Evolutionary conservation across 148 eudicot genomes (phyloP), one percentile per base, ranked within the genome.

Genomic region (Chenopodium formosanum): DNA sequence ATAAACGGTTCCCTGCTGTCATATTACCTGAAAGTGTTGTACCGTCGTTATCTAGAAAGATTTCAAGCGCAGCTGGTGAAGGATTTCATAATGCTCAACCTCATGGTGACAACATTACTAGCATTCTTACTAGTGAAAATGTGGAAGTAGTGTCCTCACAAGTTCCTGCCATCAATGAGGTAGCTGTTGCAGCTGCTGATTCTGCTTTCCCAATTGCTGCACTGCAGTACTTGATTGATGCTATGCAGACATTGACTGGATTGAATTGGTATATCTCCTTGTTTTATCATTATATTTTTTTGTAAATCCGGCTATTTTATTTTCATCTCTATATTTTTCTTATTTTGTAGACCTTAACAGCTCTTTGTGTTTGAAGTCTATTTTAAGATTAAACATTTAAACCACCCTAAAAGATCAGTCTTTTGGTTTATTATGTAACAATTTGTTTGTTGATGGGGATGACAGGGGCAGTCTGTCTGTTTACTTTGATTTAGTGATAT

Each of bases 101-200:
- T 19, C 60, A 87, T 75, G 76, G 76, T 69, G 91, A 89, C 52
- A 48, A 79, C 52, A 48, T 79, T 76, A 87, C 89, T 48, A 91
- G 83, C 56, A 84, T 83, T 46, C 13, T 92, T 13, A 53, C 82
- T 3, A 92, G 89, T 48, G 80, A 78, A 17, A 78, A 84, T 9
- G 83, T 82, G 29, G 89, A 88, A 47, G 81, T 50, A 10, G 88
- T 86, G 56, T 60, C 86, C 65, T 75, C 84, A 16, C 88, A 85
- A 52, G 89, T 85, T 58, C 85, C 89, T 11, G 87, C 72, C 17
- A 78, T 88, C 12, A 90, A 63, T 79, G 98, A 94, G 84, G 94
- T 94, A 20, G 94, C 96, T 0, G 56, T 85, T 76, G 98, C 96
- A 2, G 94, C 98, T 19, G 90, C 96, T 10, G 98, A 92, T 80